phyloP scores from a whole-genome alignment of 2,329 filamentous ascomycete genomes.

The Metarhizium album region DNA sequence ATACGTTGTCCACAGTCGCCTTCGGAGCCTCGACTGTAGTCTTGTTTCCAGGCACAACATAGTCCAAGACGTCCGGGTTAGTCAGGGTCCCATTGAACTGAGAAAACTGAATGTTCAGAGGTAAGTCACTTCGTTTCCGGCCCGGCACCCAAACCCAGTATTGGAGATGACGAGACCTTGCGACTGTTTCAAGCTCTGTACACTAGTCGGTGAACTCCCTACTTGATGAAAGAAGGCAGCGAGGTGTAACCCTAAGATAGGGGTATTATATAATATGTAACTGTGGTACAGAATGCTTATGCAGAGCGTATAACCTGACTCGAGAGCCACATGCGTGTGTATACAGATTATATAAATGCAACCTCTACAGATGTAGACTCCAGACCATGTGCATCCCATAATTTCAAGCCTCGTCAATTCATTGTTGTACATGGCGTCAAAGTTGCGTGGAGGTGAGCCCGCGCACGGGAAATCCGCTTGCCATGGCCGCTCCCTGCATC shows the following conservation, averaged over 20 bases:
- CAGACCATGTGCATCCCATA: background rate
- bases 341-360: background rate
- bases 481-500: slow-evolving; percentile 20
- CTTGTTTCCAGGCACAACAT: too few relatives aligned
- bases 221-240: too few relatives aligned
- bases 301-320: background rate
- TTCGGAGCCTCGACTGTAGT: too few relatives aligned
- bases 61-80: too few relatives aligned
- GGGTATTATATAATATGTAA: slow-evolving; percentile 9
- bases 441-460: slow-evolving; percentile 1
- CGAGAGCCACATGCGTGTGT: background rate
- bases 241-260: slow-evolving; percentile 26
- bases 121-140: too few relatives aligned
- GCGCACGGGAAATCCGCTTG: slow-evolving; percentile 22
- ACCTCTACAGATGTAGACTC: background rate
- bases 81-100: too few relatives aligned
- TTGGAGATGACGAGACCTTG: too few relatives aligned
- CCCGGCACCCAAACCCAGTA: too few relatives aligned
- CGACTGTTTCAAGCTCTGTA: too few relatives aligned
- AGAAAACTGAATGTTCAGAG: too few relatives aligned
- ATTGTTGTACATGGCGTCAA: slow-evolving; percentile 1
- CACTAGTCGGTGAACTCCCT: too few relatives aligned
- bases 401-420: background rate
- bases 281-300: background rate
- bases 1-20: too few relatives aligned